Base-by-base conservation (phyloP, 495 filamentous ascomycete genomes). In the Penicillium antarcticum region DNA sequence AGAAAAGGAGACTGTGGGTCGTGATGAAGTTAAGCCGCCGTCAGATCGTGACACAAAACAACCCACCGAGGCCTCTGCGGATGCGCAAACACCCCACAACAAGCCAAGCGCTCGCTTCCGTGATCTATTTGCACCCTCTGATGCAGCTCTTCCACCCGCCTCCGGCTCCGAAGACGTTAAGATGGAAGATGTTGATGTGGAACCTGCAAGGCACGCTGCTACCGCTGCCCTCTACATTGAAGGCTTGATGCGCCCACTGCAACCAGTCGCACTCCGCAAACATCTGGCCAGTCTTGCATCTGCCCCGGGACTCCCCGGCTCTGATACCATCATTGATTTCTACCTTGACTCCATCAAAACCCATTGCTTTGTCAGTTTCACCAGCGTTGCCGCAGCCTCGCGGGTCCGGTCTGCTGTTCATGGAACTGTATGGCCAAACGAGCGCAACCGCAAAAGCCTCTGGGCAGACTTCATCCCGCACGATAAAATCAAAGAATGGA, bases 401-500 rank as follows among this genome's bases (percentile, higher is more conserved):
- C 80, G 92, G 10, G 92, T 89, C 14, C 86, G 94, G 29, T 80
- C 83, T 0, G 79, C 80, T 8, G 69, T 98, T 6, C 94, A 98
- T 62, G 80, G 79, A 35, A 79, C 77, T 3, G 75, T 90, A 34
- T 98, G 91, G 89, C 94, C 94, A 1, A 81, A 89, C 34, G 94
- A 97, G 67, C 81, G 85, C 42, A 87, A 86, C 39, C 82, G 94
- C 34, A 92, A 94, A 65, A 80, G 80, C 2, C 80, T 98, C 4
- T 96, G 87, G 80, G 89, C 87, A 4, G 94, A 98, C 57, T 98
- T 95, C 63, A 79, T 97, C 5, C 94, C 94, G 0, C 81, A 87
- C 47, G 81, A 89, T 19, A 80, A 80, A 50, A 71, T 95, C 11
- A 59, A 71, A 18, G 80, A 86, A 37, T 98, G 92, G 92, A 81